These are phyloP conservation scores for Galerina sulciceps DNA, from an alignment of 768 basidiomycete species.

Conservation along the genomic window DNA sequence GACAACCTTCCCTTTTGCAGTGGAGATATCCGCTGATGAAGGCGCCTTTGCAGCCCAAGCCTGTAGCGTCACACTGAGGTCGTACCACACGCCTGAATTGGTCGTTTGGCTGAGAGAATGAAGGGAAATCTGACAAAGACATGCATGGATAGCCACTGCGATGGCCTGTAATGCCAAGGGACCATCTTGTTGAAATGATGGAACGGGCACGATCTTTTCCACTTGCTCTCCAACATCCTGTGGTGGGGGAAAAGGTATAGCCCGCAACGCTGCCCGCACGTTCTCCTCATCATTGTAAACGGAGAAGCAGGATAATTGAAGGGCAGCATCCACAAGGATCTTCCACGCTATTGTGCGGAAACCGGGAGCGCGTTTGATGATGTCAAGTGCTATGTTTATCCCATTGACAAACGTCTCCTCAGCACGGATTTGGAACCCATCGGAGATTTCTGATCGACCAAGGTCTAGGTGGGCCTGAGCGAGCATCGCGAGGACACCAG, in stretches of 20 bases:
- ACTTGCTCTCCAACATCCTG: constrained; percentile 46
- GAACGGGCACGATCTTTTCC: constrained; percentile 39
- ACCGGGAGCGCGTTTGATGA: constrained; percentile 56
- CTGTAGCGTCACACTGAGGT: constrained; percentile 69
- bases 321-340: constrained; percentile 73
- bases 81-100: constrained; percentile 70
- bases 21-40: constrained; percentile 26
- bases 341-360: constrained; percentile 87
- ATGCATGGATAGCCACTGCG: constrained; percentile 60
- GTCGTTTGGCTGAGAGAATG: constrained; percentile 53
- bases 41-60: constrained; percentile 42
- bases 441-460: constrained; percentile 63
- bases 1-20: constrained; percentile 45
- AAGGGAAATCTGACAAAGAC: constrained; percentile 64
- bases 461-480: constrained; percentile 74
- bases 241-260: constrained; percentile 41
- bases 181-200: constrained; percentile 24
- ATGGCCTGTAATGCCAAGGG: constrained; percentile 41
- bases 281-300: constrained; percentile 48
- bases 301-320: constrained; percentile 60
- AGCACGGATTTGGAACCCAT: constrained; percentile 78
- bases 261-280: constrained; percentile 38
- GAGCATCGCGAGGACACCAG: constrained; percentile 73
- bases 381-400: constrained; percentile 52
- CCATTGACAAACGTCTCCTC: constrained; percentile 72